A percentile compares a stretch with the other conserved stretches of the same genome.
Evolutionary conservation across 1,284 basidiomycete genomes (phyloP).

Genomic region (Ganoderma leucocontextum): DNA sequence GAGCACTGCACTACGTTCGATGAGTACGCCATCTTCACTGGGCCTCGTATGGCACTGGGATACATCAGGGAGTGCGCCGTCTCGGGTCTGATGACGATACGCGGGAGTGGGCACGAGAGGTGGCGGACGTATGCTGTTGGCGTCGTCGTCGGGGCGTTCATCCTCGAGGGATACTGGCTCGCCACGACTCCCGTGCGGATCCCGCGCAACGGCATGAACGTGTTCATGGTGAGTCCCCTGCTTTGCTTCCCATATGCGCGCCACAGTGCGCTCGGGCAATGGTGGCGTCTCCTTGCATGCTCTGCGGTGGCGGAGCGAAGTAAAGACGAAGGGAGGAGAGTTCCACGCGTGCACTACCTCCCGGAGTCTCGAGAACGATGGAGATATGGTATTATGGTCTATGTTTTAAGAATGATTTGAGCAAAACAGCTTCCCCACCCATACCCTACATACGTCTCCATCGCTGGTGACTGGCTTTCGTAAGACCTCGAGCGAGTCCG

Average conservation of each 20-base stretch:
- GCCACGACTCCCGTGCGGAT: slow-evolving; percentile 55
- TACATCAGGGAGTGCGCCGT: slow-evolving; percentile 65
- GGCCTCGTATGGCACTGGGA: slow-evolving; percentile 61
- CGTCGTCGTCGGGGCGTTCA: slow-evolving; percentile 54
- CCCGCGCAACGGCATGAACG: slow-evolving; percentile 47
- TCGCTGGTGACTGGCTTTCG: too few relatives aligned
- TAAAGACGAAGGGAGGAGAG: too few relatives aligned
- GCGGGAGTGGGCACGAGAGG: slow-evolving; percentile 50
- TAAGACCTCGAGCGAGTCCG: too few relatives aligned
- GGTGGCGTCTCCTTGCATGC: background rate
- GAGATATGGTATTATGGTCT: too few relatives aligned
- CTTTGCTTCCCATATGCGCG: background rate
- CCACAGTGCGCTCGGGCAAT: background rate
- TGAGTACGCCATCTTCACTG: slow-evolving; percentile 66
- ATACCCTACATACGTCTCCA: too few relatives aligned
- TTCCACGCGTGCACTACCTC: too few relatives aligned
- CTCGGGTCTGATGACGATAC: slow-evolving; percentile 58
- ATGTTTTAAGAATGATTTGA: too few relatives aligned
- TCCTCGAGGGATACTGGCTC: slow-evolving; percentile 63
- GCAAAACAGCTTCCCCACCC: too few relatives aligned
- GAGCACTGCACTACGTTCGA: slow-evolving; percentile 63
- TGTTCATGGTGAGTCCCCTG: slow-evolving; percentile 61
- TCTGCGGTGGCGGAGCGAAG: background rate
- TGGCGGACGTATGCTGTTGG: slow-evolving; percentile 60
- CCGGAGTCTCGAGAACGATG: too few relatives aligned